phyloP scores from a whole-genome alignment of 2,329 filamentous ascomycete species.

The Venturia asperata region DNA sequence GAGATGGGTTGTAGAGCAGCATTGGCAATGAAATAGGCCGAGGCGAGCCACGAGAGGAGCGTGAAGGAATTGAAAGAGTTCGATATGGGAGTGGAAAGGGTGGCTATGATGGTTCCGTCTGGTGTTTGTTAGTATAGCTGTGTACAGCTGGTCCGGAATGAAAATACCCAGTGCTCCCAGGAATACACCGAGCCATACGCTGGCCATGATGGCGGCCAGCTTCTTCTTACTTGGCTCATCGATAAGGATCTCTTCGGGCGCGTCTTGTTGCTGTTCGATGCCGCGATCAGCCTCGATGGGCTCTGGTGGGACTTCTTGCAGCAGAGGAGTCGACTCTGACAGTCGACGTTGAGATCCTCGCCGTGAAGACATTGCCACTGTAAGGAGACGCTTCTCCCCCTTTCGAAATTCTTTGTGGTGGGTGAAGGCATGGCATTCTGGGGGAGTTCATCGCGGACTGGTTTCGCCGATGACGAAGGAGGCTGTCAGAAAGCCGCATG shows the following conservation, averaged over 20 bases:
- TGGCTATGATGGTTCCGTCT: slow-evolving; percentile 80
- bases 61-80: slow-evolving; percentile 75
- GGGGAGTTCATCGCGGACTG: too few relatives aligned
- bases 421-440: not conserved
- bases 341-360: not conserved
- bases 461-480: not conserved
- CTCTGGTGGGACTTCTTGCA: slow-evolving; percentile 15
- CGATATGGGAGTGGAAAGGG: slow-evolving; percentile 74
- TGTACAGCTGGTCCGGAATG: not conserved
- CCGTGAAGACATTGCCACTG: not conserved
- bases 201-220: slow-evolving; percentile 43
- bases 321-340: slow-evolving; percentile 10
- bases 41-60: slow-evolving; percentile 69
- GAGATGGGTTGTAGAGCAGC: slow-evolving; percentile 67
- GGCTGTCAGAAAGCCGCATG: not conserved
- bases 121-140: slow-evolving; percentile 15
- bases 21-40: slow-evolving; percentile 63
- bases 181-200: slow-evolving; percentile 49
- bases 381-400: not conserved
- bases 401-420: not conserved
- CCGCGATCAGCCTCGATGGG: slow-evolving; percentile 17
- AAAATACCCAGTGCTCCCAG: slow-evolving; percentile 47
- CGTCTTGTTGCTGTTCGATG: slow-evolving; percentile 14
- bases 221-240: slow-evolving; percentile 42
- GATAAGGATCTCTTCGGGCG: slow-evolving; percentile 6